Base-by-base conservation (phyloP, 768 basidiomycete genomes). In the Collybia sordida region DNA sequence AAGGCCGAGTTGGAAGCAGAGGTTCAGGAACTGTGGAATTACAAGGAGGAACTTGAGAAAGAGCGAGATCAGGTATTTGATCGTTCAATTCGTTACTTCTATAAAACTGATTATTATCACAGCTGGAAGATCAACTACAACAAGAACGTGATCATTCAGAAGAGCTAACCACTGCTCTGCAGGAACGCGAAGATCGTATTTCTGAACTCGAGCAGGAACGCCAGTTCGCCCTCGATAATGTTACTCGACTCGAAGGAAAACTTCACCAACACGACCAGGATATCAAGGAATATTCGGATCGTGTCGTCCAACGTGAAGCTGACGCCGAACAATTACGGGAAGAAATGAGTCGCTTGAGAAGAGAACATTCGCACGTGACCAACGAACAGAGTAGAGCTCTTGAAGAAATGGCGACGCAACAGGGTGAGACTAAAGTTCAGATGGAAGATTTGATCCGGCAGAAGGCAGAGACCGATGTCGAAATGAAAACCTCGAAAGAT, bases 261-360 rank as follows among this genome's bases (percentile, higher is more conserved):
- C 59, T 86, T 34, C 75, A 71, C 3, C 73, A 79, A 31, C 80
- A 80, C n/a, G 79, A 87, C 49, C 64, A 71, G 15, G 82, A 88
- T 44, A 68, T 84, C 18, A 61, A 71, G 2, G 72, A 73, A n/a
- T 72, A 75, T 31, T 72, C 73, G 7, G 64, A 72, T 45, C 78
- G 74, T 14, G 63, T 82, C 42, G 59, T 72, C 15, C 69, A 77
- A 25, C 73, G 68, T 40, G 81, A 85, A 56, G 65, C 70, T 12
- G 82, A 85, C 49, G 65, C 70, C 3, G 82, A 86, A 49, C 64
- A 68, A 4, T 71, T 83, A 2, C 79, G 77, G 24, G 80, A 81
- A 46, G 76, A 85, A 57, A 67, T 86, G 48, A 73, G 73, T 43
- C 72, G 67, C 12, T 68, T 83, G 53, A 76, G 77, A 51, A 78